phyloP scores from a whole-genome alignment of 176 grass and related monocot species.

The Pharus latifolius region DNA sequence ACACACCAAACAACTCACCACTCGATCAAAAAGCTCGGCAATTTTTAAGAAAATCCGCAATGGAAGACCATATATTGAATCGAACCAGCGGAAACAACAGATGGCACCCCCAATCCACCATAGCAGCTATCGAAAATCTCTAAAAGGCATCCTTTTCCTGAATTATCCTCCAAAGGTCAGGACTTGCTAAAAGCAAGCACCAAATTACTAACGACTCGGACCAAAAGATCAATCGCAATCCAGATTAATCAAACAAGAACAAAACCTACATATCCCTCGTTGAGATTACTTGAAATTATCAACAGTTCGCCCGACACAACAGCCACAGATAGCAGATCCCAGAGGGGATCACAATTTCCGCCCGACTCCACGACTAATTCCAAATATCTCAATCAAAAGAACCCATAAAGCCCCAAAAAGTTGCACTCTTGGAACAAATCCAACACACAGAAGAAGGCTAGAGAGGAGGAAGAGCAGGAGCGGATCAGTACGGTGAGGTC shows the following conservation, averaged over 20 bases:
- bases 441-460: too few relatives aligned
- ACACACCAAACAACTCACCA: too few relatives aligned
- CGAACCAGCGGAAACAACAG: background rate
- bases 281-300: background rate
- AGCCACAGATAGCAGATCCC: background rate
- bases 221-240: background rate
- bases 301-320: background rate
- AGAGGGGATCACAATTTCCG: background rate
- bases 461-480: background rate
- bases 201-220: background rate
- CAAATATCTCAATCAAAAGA: slow-evolving; percentile 20
- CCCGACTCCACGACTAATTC: background rate
- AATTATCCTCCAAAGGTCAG: background rate
- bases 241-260: background rate
- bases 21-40: background rate
- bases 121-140: background rate
- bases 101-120: background rate
- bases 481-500: slow-evolving; percentile 53
- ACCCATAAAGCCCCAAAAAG: slow-evolving; percentile 9
- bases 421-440: background rate
- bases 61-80: background rate
- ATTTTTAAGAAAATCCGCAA: background rate
- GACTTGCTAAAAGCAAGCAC: background rate
- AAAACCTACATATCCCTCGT: background rate
- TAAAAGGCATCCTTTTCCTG: background rate